Base-by-base conservation (phyloP, 352 stramenopile species). In the Phytopythium aichiense region DNA sequence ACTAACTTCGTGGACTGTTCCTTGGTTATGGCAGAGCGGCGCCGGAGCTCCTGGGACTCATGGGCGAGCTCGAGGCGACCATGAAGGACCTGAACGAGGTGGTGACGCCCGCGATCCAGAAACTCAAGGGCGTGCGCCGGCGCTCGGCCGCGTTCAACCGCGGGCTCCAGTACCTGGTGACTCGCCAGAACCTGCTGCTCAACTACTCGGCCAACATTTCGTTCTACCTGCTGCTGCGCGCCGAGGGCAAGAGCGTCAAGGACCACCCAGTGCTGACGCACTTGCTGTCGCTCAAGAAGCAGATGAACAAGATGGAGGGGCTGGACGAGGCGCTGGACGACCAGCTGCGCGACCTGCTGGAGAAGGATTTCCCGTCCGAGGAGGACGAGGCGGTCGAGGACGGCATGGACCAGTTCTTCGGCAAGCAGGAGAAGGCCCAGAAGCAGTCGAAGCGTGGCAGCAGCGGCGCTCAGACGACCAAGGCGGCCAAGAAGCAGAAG, bases 161-260 rank as follows among this genome's bases (percentile, higher is more conserved):
- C 25, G 87, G 83, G 0, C 63, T 93, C 43, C 81, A 86, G 56
- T 93, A 91, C 63, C 75, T 94, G 54, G 72, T 91, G 56, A 91
- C 82, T 22, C 83, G 81, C 18, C 81, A 93, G 71, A 91, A 91
- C 42, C 60, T 95, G 55, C 69, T 93, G 63, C 78, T 95, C 15
- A 92, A 92, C 67, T 95, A 95, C 72, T 73, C 82, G 28, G 69
- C 78, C 42, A 95, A 94, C 69, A 95, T 94, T 55, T 90, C 81
- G 50, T 94, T 95, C 62, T 95, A 95, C 67, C 61, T 95, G 67
- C 65, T 94, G 45, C 64, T 92, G 60, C 82, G 83, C 49, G 79
- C 85, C 0, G 81, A 95, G 65, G 86, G 86, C 45, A 95, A 95
- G 66, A 84, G 71, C 56, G 81, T 95, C 20, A 71, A 69, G 31